Conservation (phyloP, 75 land plant species). For the Isoetes taiwanensis region DNA sequence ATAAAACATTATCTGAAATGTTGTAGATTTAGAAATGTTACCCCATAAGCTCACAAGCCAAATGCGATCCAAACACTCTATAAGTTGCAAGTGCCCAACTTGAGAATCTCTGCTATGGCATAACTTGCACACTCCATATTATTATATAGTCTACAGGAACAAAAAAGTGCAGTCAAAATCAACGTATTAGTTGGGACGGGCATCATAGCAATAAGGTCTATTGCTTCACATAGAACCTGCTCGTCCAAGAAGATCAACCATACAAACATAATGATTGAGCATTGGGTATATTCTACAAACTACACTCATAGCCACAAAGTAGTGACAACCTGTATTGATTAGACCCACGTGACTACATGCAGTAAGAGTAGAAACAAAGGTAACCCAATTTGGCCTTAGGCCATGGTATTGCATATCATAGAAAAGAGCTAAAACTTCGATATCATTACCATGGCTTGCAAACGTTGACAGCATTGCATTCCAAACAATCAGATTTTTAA, state of each 20-base stretch:
- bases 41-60: too few relatives aligned
- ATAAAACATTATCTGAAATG: too few relatives aligned
- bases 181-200: conserved; percentile 11
- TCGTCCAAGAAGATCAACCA: conserved; percentile 29
- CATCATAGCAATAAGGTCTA: conserved; percentile 12
- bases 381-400: conserved; percentile 12
- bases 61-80: too few relatives aligned
- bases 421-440: conserved; percentile 14
- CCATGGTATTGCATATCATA: conserved; percentile 22
- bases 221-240: conserved; percentile 14
- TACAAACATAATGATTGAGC: conserved; percentile 17
- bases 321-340: conserved; percentile 7
- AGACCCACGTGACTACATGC: conserved; percentile 21
- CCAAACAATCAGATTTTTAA: conserved; percentile 23
- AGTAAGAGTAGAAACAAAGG: conserved; percentile 16
- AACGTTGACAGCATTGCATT: conserved; percentile 33
- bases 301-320: conserved; percentile 14
- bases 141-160: too few relatives aligned
- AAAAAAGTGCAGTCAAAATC: too few relatives aligned
- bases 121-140: too few relatives aligned
- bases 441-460: conserved; percentile 9
- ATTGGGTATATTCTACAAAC: conserved; percentile 13
- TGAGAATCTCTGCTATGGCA: too few relatives aligned
- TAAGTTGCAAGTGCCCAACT: too few relatives aligned
- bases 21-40: too few relatives aligned